phyloP scores from a whole-genome alignment of 176 grass and related monocot species.

The Bromus sterilis region DNA sequence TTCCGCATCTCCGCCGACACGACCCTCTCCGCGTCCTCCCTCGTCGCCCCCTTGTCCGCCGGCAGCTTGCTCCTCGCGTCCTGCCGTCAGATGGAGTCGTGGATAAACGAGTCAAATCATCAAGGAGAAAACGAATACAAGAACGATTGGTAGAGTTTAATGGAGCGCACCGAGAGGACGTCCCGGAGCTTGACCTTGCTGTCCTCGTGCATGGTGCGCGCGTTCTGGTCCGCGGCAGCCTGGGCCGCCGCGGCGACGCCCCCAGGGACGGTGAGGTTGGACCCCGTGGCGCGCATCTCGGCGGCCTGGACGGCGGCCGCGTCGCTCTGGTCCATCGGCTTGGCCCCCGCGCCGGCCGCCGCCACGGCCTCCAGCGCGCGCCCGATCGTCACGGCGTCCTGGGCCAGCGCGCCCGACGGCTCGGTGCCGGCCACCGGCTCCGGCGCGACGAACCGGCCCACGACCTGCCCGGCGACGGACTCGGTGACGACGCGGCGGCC shows the following conservation, averaged over 20 bases:
- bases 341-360: background rate
- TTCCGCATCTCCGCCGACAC: slow-evolving; percentile 42
- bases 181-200: slow-evolving; percentile 50
- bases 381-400: slow-evolving; percentile 13
- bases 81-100: slow-evolving; percentile 8
- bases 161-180: slow-evolving; percentile 35
- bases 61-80: slow-evolving; percentile 37
- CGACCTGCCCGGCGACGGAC: slow-evolving; percentile 50
- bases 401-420: background rate
- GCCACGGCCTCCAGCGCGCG: background rate
- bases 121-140: background rate
- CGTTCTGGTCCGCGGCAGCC: slow-evolving; percentile 38
- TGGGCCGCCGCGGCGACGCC: slow-evolving; percentile 31
- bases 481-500: slow-evolving; percentile 47
- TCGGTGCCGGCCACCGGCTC: background rate
- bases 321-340: slow-evolving; percentile 31
- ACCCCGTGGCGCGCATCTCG: slow-evolving; percentile 39
- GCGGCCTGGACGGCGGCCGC: slow-evolving; percentile 52
- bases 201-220: slow-evolving; percentile 5
- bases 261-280: background rate
- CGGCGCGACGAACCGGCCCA: slow-evolving; percentile 7
- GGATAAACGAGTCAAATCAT: background rate
- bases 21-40: slow-evolving; percentile 46
- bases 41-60: slow-evolving; percentile 43
- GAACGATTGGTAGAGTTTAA: background rate